These are phyloP conservation scores for Termitomyces sp. DNA, from an alignment of 768 basidiomycete genomes.

Conservation along the genomic window DNA sequence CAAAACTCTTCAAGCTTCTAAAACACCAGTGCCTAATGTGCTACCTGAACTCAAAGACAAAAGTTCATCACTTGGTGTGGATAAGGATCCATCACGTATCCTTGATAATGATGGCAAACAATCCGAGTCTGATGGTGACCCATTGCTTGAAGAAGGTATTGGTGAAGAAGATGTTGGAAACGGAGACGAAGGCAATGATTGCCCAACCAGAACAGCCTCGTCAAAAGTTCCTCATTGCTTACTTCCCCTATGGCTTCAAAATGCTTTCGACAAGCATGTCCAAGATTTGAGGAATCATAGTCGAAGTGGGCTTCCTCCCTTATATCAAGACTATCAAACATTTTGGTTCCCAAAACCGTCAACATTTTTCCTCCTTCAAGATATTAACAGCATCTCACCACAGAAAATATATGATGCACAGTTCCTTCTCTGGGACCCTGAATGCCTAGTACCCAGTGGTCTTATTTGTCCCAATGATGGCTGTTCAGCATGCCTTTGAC, in stretches of 20 bases:
- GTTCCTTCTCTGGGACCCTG: constrained; percentile 17
- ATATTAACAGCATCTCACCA: constrained; percentile 4
- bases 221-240: not conserved
- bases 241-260: not conserved
- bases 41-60: no score
- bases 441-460: not conserved
- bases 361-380: not conserved
- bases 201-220: not conserved
- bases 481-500: constrained; percentile 3
- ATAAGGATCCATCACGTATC: not conserved
- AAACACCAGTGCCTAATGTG: no score
- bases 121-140: not conserved
- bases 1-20: no score
- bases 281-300: not conserved
- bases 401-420: constrained; percentile 6
- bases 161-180: not conserved
- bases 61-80: no score
- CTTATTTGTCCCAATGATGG: constrained; percentile 8
- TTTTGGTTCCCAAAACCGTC: constrained; percentile 3
- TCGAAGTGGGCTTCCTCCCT: not conserved
- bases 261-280: not conserved
- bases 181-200: not conserved
- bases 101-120: not conserved
- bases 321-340: constrained; percentile 2
- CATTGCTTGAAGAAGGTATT: constrained; percentile 1